Evolutionary conservation across 2,329 filamentous ascomycete species (phyloP), one percentile per base, ranked within the genome.

Genomic region (Cryphonectria parasitica): DNA sequence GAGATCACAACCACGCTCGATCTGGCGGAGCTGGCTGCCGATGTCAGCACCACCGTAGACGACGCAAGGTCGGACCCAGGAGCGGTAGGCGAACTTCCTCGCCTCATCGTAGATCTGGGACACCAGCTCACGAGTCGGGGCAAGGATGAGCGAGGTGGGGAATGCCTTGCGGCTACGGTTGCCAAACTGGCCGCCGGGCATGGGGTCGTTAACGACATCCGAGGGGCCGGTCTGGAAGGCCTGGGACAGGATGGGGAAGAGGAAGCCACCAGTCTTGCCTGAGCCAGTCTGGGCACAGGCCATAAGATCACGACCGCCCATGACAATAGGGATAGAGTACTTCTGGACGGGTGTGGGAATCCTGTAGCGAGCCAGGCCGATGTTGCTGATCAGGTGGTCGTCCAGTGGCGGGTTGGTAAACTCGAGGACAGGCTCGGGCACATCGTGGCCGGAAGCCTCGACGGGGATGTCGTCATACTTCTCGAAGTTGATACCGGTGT

Each of bases 381-480:
- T 98, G 89, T 98, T 99, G 83, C 85, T 86, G 79, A 98, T 87
- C 64, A 99, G 87, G 80, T 98, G 96, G 81, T 97, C 92, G 79
- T 99, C 96, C 76, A 99, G 88, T 78, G 96, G 96, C 75, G 96
- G 96, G 83, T 96, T 97, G 80, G 90, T 94, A 88, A 99, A 99
- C 73, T 90, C 88, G 75, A 91, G 91, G 75, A 98, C 93, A 56
- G 95, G 92, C 79, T 98, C 96, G 62, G 96, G 96, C 67, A 98
- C 94, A 79, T 97, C 90, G 68, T 94, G 91, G 72, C 96, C 96
- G 72, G 95, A 98, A 74, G 96, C 96, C 84, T 98, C 96, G 75
- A 99, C 96, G 69, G 96, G 96, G 75, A 99, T 99, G 82, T 99
- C 96, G 80, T 99, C 96, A 84, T 99, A 99, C 88, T 99, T 99